These are phyloP conservation scores for Phylloporus rhodoxanthus DNA, from an alignment of 768 basidiomycete species.

Conservation along the genomic window DNA sequence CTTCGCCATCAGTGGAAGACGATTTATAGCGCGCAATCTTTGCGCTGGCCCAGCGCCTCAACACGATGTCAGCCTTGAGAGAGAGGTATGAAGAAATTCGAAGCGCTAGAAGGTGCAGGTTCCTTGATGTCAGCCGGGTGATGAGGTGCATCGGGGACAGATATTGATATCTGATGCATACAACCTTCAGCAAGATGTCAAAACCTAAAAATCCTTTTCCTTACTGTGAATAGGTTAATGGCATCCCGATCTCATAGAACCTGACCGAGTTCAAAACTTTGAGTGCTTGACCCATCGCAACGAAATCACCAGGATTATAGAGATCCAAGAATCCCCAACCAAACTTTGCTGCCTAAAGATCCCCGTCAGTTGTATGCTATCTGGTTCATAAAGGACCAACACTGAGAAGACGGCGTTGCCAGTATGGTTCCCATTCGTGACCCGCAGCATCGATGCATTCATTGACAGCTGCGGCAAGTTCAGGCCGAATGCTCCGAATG, in stretches of 20 bases:
- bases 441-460: constrained; percentile 93
- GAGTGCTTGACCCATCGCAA: constrained; percentile 86
- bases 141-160: constrained; percentile 79
- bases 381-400: constrained; percentile 33
- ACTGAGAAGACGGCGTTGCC: constrained; percentile 82
- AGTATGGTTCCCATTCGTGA: constrained; percentile 82
- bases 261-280: constrained; percentile 93
- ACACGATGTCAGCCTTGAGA: constrained; percentile 77
- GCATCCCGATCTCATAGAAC: constrained; percentile 88
- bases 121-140: constrained; percentile 75
- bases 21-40: constrained; percentile 77
- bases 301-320: constrained; percentile 87
- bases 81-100: constrained; percentile 81
- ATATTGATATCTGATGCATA: constrained; percentile 61
- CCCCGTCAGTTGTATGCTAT: background rate
- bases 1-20: constrained; percentile 54
- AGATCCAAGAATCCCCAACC: constrained; percentile 91
- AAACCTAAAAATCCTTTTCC: constrained; percentile 24
- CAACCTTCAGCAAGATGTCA: constrained; percentile 1
- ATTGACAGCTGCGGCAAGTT: constrained; percentile 81
- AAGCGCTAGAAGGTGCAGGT: constrained; percentile 87
- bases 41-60: constrained; percentile 94
- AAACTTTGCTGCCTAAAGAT: constrained; percentile 84
- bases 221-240: constrained; percentile 87
- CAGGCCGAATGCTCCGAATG: constrained; percentile 81